Conservation (phyloP, 176 grass and related monocot species). For the Paspalum notatum region DNA sequence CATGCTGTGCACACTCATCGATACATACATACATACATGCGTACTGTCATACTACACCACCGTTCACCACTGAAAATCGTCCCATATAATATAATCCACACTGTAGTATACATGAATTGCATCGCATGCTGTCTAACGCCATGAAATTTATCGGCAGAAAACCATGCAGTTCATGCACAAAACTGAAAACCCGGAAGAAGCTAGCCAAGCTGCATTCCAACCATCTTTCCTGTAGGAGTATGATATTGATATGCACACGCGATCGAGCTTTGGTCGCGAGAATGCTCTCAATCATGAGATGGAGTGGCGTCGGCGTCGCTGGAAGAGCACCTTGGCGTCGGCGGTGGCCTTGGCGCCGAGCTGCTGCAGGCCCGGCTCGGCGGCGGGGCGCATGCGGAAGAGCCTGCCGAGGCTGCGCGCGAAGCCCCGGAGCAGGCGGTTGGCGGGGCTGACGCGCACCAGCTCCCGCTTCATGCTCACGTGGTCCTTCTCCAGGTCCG, state of each 20-base stretch:
- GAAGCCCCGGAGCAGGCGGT: conserved; percentile 74
- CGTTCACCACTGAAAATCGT: not conserved
- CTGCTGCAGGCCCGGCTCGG: conserved; percentile 38
- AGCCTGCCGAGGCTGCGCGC: conserved; percentile 67
- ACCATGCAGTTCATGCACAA: not conserved
- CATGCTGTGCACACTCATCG: too few relatives aligned
- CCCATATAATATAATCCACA: not conserved
- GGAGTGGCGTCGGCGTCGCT: conserved; percentile 62
- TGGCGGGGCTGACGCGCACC: conserved; percentile 73
- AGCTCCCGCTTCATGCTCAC: conserved; percentile 90
- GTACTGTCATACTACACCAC: too few relatives aligned
- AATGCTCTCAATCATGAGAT: too few relatives aligned
- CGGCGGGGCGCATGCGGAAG: conserved; percentile 55
- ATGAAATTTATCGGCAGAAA: not conserved
- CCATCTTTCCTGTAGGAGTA: not conserved
- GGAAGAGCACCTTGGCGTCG: conserved; percentile 69
- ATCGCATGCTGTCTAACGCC: not conserved
- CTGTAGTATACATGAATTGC: conserved; percentile 17
- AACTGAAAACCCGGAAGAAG: not conserved
- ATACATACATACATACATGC: too few relatives aligned
- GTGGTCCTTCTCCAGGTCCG: conserved; percentile 97
- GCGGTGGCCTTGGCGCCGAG: conserved; percentile 68
- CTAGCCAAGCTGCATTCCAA: not conserved
- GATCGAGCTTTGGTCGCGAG: too few relatives aligned
- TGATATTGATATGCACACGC: conserved; percentile 44